Base-by-base conservation (phyloP, 371 early-diverging fungal genomes). In the Actinomortierella ambigua region DNA sequence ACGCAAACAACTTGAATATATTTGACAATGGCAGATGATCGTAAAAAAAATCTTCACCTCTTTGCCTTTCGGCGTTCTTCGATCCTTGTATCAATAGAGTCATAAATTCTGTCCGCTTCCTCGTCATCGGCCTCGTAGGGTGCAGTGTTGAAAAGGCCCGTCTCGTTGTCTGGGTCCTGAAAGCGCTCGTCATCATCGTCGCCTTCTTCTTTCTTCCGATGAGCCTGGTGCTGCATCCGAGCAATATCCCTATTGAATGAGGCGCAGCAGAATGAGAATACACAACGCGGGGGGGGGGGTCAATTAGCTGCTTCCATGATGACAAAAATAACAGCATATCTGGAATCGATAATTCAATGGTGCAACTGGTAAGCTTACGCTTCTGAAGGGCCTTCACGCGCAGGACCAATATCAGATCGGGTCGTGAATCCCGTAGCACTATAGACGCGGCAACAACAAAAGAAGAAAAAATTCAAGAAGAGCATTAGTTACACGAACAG, bases 401-500 rank as follows among this genome's bases (percentile, higher is more conserved):
- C 98, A 28, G 98, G 96, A 60, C 98, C 98, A 62, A 98, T 95
- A 82, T 97, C 98, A 3, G 97, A 95, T 27, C 97, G 91, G n/a
- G 98, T 98, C 3, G 98, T 98, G 70, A 98, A 98, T 6, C 98
- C 97, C 8, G 95, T 93, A 0, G 98, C 98, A 64, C 93, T 83
- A 73, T 41, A 43, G 40, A 29, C 22, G 7, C 40, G 14, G 23
- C 18, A 29, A 11, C 29, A 55, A 28, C 43, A 55, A 14, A 43
- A 55, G 4, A 58, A 13, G 24, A 43, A 50, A 49, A 3, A 26
- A 42, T 26, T 15, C 43, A 20, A 34, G 14, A 6, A 40, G 42
- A 29, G 49, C 13, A 24, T 11, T 26, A 20, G 9, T 41, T 15
- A 18, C 50, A 41, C 20, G 53, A 42, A 42, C 43, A 18, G 49